Conservation (phyloP, 2,329 filamentous ascomycete species). For the Fusarium protoensiforme region DNA sequence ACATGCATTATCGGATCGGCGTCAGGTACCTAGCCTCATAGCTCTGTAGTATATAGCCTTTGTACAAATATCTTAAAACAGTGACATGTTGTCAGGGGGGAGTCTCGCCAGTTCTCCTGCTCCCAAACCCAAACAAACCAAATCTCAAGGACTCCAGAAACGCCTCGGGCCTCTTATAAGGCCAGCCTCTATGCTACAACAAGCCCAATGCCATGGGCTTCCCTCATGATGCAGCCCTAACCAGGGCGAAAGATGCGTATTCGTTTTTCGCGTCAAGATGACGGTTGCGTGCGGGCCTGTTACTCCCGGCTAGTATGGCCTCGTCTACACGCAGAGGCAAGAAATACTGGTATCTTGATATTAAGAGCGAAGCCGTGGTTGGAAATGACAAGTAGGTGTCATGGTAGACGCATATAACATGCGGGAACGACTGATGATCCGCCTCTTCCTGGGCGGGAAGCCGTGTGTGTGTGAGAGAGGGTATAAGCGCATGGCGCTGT, state of each 20-base stretch:
- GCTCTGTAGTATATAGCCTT: constrained; percentile 9
- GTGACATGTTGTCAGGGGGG: not conserved
- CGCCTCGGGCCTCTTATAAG: not conserved
- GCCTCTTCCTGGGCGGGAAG: not conserved
- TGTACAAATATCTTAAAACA: constrained; percentile 24
- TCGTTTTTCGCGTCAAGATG: constrained; percentile 5
- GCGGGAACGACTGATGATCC: constrained; percentile 7
- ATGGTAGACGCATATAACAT: not conserved
- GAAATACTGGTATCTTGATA: not conserved
- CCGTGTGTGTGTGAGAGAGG: constrained; percentile 1
- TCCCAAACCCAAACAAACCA: not conserved
- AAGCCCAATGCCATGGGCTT: not conserved
- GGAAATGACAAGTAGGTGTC: constrained; percentile 1
- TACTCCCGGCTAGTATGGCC: constrained; percentile 9
- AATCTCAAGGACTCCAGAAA: not conserved
- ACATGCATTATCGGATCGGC: constrained; percentile 28
- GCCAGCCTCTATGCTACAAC: not conserved
- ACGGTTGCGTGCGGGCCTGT: constrained; percentile 19
- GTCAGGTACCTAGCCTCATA: constrained; percentile 14
- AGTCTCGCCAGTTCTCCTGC: not conserved
- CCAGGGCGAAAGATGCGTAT: not conserved
- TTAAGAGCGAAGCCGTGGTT: not conserved
- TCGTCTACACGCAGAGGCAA: not conserved
- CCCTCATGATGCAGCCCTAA: constrained; percentile 1
- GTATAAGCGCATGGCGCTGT: not conserved